Evolutionary conservation across 306 rosid species (phyloP).

Genomic region (Begonia fuchsioides): DNA sequence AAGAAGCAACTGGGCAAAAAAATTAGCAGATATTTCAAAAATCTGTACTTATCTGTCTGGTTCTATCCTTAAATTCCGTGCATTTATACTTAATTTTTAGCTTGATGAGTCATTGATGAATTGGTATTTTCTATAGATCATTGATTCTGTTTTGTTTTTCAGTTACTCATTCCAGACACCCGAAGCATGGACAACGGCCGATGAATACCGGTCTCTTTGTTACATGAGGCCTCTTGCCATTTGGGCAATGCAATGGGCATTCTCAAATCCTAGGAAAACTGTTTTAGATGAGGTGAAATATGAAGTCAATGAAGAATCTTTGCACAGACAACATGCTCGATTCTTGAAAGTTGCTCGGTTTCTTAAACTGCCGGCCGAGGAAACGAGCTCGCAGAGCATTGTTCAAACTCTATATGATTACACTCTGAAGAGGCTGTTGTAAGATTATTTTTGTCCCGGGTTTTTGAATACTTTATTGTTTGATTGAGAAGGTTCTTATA

Average conservation of each 20-base stretch:
- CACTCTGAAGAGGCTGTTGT: conserved; percentile 49
- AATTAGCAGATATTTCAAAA: too few species aligned
- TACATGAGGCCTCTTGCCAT: conserved; percentile 97
- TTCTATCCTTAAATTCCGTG: too few species aligned
- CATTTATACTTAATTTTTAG: too few species aligned
- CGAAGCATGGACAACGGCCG: conserved; percentile 66
- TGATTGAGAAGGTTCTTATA: too few species aligned
- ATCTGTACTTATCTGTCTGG: too few species aligned
- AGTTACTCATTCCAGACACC: conserved; percentile 91
- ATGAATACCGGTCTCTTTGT: conserved; percentile 50
- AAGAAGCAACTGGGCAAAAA: too few species aligned
- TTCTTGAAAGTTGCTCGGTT: conserved; percentile 59
- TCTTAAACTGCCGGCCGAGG: conserved; percentile 45
- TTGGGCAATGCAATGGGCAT: conserved; percentile 98
- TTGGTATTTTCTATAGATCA: too few species aligned
- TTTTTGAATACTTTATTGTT: too few species aligned
- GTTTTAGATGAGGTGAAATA: conserved; percentile 14
- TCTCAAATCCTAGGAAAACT: conserved; percentile 30
- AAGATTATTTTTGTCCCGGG: not conserved
- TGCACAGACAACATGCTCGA: conserved; percentile 37
- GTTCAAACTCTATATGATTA: conserved; percentile 50
- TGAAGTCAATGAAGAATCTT: conserved; percentile 28
- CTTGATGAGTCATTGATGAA: too few species aligned
- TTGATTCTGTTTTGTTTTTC: conserved; percentile 6
- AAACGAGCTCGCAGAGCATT: conserved; percentile 28